phyloP scores from a whole-genome alignment of 2,329 filamentous ascomycete species.

The Hawksworthiomyces lignivorus region DNA sequence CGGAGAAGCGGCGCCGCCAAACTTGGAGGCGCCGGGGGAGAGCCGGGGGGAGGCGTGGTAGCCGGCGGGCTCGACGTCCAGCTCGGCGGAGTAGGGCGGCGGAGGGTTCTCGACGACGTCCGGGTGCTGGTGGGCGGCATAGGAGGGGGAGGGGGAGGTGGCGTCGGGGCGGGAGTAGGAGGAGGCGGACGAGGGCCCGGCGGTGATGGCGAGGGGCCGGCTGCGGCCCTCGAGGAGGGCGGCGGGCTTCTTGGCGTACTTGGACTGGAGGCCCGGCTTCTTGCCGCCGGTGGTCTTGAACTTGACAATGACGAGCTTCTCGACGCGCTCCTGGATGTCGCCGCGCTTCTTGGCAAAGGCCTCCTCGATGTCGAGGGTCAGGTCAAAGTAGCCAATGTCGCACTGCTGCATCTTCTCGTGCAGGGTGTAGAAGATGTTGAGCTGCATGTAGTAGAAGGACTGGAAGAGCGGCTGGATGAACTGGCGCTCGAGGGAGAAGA shows the following conservation, averaged over 20 bases:
- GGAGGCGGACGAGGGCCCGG: conserved; percentile 36
- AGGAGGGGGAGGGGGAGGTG: conserved; percentile 1
- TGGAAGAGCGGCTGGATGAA: conserved; percentile 98
- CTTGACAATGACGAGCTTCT: conserved; percentile 75
- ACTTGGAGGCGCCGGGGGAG: not conserved
- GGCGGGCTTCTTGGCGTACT: conserved; percentile 29
- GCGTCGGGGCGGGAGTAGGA: conserved; percentile 5
- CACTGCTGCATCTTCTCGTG: conserved; percentile 97
- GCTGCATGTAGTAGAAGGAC: conserved; percentile 99
- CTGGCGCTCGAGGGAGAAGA: conserved; percentile 82
- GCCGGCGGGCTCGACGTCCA: conserved; percentile 26
- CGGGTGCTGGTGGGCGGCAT: conserved; percentile 9
- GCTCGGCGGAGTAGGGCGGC: conserved; percentile 59
- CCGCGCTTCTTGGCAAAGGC: conserved; percentile 85
- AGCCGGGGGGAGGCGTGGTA: too few relatives aligned
- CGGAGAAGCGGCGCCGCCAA: conserved; percentile 18
- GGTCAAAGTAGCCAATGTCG: conserved; percentile 96
- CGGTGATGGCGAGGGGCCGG: conserved; percentile 43
- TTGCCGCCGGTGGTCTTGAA: conserved; percentile 81
- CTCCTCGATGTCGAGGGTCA: conserved; percentile 83
- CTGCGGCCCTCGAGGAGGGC: conserved; percentile 40
- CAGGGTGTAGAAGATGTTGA: conserved; percentile 97
- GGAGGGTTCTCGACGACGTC: conserved; percentile 53
- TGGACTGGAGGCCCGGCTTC: conserved; percentile 50
- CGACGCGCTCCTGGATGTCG: conserved; percentile 76